Conservation (phyloP, 345 rosid species). For the Streptanthus diversifolius region DNA sequence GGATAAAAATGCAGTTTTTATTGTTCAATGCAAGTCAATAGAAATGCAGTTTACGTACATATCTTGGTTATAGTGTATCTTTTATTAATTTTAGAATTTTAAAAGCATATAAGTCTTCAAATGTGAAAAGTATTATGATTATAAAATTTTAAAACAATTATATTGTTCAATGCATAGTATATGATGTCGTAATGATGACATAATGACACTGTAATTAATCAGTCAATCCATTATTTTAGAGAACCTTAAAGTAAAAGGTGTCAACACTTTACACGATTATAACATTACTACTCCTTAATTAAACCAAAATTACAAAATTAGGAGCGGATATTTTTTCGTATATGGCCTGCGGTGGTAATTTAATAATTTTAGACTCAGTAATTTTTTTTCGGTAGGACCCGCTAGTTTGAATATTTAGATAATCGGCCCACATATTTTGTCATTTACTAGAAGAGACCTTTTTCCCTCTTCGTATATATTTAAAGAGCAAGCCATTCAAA, state of each 20-base stretch:
- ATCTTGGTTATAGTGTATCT: background rate
- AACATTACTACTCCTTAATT: too few species aligned
- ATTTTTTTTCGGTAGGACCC: background rate
- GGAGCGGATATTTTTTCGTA: background rate
- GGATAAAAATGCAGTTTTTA: too few species aligned
- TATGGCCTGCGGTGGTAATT: too few species aligned
- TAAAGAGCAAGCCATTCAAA: constrained; percentile 27
- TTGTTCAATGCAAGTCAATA: too few species aligned
- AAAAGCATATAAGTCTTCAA: too few species aligned
- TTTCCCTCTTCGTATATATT: constrained; percentile 22
- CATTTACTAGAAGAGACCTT: background rate
- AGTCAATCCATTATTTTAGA: background rate
- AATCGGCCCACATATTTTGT: constrained; percentile 5
- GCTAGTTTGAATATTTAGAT: background rate
- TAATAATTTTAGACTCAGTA: background rate
- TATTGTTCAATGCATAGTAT: background rate
- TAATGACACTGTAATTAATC: background rate
- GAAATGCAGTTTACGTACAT: too few species aligned
- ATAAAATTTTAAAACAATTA: too few species aligned
- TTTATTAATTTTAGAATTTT: too few species aligned
- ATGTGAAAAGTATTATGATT: too few species aligned
- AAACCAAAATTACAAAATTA: background rate
- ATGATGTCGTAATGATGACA: background rate
- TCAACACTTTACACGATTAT: background rate
- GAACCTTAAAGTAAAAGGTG: background rate